A percentile compares a stretch with the other conserved stretches of the same genome.
phyloP scores from a whole-genome alignment of 257 asterid genomes.

The Vinca minor region DNA sequence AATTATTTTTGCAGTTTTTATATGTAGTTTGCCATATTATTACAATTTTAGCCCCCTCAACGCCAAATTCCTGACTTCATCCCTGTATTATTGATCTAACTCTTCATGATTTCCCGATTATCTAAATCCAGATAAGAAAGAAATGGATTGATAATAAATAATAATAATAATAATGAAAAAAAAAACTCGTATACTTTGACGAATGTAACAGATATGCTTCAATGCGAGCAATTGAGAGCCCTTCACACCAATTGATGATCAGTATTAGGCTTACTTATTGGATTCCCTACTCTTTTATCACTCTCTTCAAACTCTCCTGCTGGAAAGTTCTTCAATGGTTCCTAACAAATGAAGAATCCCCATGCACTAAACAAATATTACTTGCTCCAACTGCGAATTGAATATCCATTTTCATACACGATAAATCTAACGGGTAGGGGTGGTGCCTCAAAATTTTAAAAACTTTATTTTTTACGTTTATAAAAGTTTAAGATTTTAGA shows the following conservation, averaged over 20 bases:
- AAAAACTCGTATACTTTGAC: background rate
- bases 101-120: background rate
- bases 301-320: slow-evolving; percentile 69
- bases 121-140: background rate
- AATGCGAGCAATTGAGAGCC: slow-evolving; percentile 80
- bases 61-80: too few species aligned
- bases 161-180: too few species aligned
- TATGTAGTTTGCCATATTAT: too few species aligned
- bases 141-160: background rate
- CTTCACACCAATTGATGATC: slow-evolving; percentile 79
- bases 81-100: background rate
- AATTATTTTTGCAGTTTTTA: too few species aligned
- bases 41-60: too few species aligned
- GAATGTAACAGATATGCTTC: slow-evolving; percentile 57
- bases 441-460: too few species aligned
- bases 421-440: too few species aligned
- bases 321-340: slow-evolving; percentile 92
- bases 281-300: slow-evolving; percentile 69
- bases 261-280: slow-evolving; percentile 90
- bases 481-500: too few species aligned
- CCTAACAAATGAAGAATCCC: background rate
- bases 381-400: too few species aligned
- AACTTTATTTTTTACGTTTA: too few species aligned
- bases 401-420: too few species aligned
- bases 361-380: background rate